phyloP scores from a whole-genome alignment of 2,329 filamentous ascomycete genomes.

The Didymellaceae sp. region DNA sequence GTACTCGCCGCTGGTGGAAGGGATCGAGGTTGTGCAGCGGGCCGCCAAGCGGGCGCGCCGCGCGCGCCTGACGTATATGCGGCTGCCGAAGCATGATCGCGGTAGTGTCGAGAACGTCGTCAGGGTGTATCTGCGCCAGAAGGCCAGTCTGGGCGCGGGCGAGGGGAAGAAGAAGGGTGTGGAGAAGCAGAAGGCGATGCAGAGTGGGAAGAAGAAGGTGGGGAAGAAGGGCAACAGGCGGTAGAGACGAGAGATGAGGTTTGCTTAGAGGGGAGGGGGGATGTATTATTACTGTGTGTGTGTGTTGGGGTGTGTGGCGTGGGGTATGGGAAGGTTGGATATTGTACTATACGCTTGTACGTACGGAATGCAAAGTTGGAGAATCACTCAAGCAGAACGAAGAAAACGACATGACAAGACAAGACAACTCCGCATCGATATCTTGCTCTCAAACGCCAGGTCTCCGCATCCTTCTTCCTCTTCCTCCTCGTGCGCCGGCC shows the following conservation, averaged over 20 bases:
- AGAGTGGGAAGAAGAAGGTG: slow-evolving; percentile 37
- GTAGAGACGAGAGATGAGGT: background rate
- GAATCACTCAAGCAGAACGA: too few species aligned
- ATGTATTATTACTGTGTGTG: slow-evolving; percentile 7
- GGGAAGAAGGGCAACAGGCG: slow-evolving; percentile 40
- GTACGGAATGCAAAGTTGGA: too few species aligned
- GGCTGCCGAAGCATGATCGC: slow-evolving; percentile 53
- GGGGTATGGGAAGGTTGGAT: background rate
- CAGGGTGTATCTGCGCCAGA: slow-evolving; percentile 45
- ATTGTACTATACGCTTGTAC: too few species aligned
- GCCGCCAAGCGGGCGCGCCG: slow-evolving; percentile 82
- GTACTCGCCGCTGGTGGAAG: slow-evolving; percentile 86
- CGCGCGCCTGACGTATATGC: slow-evolving; percentile 89
- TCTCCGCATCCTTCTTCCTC: too few species aligned
- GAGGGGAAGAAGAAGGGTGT: slow-evolving; percentile 40
- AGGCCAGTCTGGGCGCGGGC: slow-evolving; percentile 44
- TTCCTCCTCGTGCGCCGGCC: too few species aligned
- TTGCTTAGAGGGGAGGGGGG: too few species aligned
- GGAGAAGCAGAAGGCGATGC: slow-evolving; percentile 28
- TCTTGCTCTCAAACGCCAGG: too few species aligned
- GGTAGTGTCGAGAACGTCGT: slow-evolving; percentile 50
- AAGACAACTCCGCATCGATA: too few species aligned
- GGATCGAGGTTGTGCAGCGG: slow-evolving; percentile 92
- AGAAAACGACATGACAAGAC: too few species aligned
- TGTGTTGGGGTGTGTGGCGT: too few species aligned